Base-by-base conservation (phyloP, 1,139 yeast genomes). In the Pichia sp. region DNA sequence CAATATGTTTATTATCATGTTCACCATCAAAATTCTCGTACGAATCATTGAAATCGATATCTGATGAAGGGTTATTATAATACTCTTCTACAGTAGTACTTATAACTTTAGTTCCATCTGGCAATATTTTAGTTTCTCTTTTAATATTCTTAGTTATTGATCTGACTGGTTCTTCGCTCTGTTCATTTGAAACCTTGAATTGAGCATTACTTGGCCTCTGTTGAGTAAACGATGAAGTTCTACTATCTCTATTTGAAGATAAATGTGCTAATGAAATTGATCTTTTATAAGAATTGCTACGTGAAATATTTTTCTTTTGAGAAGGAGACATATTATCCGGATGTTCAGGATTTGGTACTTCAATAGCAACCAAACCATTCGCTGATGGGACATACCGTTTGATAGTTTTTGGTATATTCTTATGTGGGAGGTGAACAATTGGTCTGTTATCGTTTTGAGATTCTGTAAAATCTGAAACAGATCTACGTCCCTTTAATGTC, bases 321-420 rank as follows among this genome's bases (percentile, higher is more conserved):
- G 51, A 31, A 20, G 44, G 48, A 41, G 47, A 41, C 14, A 35
- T 52, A 46, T 38, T 54, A 19, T 48, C 50, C 14, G 44, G 48
- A 39, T 48, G 48, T 14, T 49, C 40, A 5, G 61, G 61, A 11
- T 61, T 65, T 4, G 72, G 70, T 3, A 71, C 73, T 43, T 70
- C 74, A 4, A 71, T 58, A 10, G 69, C 61, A 15, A 68, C 62
- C 19, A 71, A 52, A 8, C 77, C 77, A 49, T 67, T 57, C 3
- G 71, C 67, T 1, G 74, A 68, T 3, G 75, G 76, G 24, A 71
- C 60, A 52, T 70, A 71, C 46, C 64, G 69, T 41, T 69, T 68
- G 12, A 68, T 56, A 39, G 60, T 64, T 35, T 51, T 45, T n/a
- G 50, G 50, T 14, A 45, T 30, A 18, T 34, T 32, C 17, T 31